A percentile compares a stretch with the other conserved stretches of the same genome.
Conservation (phyloP, 2,329 filamentous ascomycete species). For the Fusarium equiseti region DNA sequence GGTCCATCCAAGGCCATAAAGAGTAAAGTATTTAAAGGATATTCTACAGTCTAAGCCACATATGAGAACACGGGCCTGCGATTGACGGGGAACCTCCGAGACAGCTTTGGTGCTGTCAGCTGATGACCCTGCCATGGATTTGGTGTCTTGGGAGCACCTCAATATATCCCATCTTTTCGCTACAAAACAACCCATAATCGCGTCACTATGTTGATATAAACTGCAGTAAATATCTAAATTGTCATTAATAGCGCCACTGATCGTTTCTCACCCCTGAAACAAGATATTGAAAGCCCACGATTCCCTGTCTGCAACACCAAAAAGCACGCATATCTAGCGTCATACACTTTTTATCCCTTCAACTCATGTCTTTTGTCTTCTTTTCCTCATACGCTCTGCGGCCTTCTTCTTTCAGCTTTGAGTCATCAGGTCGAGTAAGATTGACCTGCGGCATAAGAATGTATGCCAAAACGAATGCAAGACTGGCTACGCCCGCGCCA, state of each 20-base stretch:
- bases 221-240: background rate
- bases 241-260: background rate
- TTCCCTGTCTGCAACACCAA: background rate
- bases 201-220: background rate
- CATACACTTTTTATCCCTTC: background rate
- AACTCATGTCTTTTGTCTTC: background rate
- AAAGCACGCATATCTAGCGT: slow-evolving; percentile 1
- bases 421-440: slow-evolving; percentile 54
- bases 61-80: background rate
- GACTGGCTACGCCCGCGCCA: slow-evolving; percentile 52
- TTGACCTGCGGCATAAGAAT: slow-evolving; percentile 57
- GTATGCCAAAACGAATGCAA: slow-evolving; percentile 55
- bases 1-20: background rate
- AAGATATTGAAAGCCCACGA: background rate
- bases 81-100: too few relatives aligned
- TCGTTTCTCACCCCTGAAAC: background rate
- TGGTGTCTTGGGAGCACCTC: background rate
- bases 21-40: background rate
- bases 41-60: background rate
- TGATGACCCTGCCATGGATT: background rate
- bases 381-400: slow-evolving; percentile 39
- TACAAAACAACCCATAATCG: background rate
- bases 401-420: slow-evolving; percentile 53
- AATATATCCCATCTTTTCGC: background rate
- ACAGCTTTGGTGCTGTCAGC: background rate